phyloP scores from a whole-genome alignment of 2,329 filamentous ascomycete species.

The Hymenoscyphus infarciens region DNA sequence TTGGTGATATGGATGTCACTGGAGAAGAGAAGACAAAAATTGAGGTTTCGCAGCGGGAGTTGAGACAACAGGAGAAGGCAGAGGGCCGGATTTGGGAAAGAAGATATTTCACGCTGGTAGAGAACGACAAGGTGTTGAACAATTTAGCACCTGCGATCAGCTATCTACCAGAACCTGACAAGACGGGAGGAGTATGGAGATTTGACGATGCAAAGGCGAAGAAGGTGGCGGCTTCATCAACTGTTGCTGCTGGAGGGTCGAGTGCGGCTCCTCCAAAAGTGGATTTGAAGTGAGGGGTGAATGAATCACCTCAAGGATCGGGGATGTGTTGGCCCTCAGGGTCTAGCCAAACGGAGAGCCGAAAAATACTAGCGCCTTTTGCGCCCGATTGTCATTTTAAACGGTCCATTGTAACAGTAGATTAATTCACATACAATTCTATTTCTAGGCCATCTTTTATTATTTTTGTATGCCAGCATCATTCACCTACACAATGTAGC shows the following conservation, averaged over 20 bases:
- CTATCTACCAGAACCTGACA: slow-evolving; percentile 48
- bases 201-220: slow-evolving; percentile 50
- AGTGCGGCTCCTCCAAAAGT: background rate
- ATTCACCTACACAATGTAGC: background rate
- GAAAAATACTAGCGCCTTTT: slow-evolving; percentile 2
- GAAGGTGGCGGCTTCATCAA: background rate
- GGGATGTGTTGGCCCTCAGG: background rate
- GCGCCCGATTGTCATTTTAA: background rate
- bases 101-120: slow-evolving; percentile 68
- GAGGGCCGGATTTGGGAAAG: slow-evolving; percentile 77
- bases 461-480: background rate
- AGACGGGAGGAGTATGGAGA: slow-evolving; percentile 68
- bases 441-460: background rate
- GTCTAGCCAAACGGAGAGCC: slow-evolving; percentile 1
- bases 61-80: slow-evolving; percentile 69
- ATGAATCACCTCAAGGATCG: background rate
- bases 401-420: background rate
- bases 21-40: slow-evolving; percentile 80
- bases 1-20: slow-evolving; percentile 80
- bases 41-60: slow-evolving; percentile 79
- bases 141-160: slow-evolving; percentile 42
- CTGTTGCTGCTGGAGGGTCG: background rate
- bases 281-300: slow-evolving; percentile 5
- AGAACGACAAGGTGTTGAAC: slow-evolving; percentile 43
- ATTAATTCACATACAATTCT: background rate